Evolutionary conservation across 352 stramenopile species (phyloP), one percentile per base, ranked within the genome.

Genomic region (Phytophthora sojae): DNA sequence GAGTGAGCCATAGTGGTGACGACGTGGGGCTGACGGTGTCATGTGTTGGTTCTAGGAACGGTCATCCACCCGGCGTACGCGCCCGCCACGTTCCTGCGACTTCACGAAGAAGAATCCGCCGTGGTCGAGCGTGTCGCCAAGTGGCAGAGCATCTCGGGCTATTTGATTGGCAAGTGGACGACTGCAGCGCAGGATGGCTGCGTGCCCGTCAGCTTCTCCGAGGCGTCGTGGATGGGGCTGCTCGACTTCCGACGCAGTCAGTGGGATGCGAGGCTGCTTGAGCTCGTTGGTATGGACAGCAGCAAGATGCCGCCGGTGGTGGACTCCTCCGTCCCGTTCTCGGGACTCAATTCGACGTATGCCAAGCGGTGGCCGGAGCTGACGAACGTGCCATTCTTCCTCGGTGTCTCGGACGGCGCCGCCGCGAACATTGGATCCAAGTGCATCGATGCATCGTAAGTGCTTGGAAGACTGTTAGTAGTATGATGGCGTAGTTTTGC

Each of bases 381-480:
- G 14, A 72, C 64, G 14, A 71, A 72, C 56, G 81, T 85, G 49
- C 80, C 77, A 23, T 98, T 90, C 84, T 98, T 95, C 55, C 71
- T 98, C 6, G 96, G 96, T 39, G 84, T 99, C 25, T 95, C 86
- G 11, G 96, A 99, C 62, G 96, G 96, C 25, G 96, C 95, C 39
- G 96, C 94, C 14, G 96, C 96, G 25, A 99, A 99, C 73, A 84
- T 98, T 63, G 96, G 96, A 30, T 98, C 92, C 66, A 98, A 98
- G 77, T 98, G 94, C 57, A 85, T 88, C 53, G 76, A 91, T 65
- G 58, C 77, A 30, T 83, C 82, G 84, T 94, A 81, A 35, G 81
- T 80, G n/a, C 23, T 57, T 6, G 23, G 17, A 21, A 50, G 21
- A 30, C 19, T 26, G 30, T 11, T 19, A 26, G 23, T 4, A 8